Base-by-base conservation (phyloP, 75 land plant species). In the Cunninghamia lanceolata region DNA sequence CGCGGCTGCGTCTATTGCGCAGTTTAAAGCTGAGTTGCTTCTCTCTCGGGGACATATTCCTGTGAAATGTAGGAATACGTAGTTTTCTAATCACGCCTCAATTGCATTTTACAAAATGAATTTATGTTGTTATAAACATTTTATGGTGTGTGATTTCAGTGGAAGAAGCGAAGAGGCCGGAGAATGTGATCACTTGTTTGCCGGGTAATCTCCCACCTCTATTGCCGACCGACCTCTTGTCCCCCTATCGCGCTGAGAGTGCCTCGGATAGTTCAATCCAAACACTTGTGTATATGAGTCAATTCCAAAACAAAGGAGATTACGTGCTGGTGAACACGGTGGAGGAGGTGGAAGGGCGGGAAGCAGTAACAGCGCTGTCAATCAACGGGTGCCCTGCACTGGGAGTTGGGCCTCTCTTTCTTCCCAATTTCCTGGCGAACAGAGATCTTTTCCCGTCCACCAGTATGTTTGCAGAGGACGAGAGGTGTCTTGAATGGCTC, bases 311-410 rank as follows among this genome's bases (percentile, higher is more conserved):
- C 19, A 36, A 38, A 50, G n/a, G 53, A 7, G 79, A 83, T 35
- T 84, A 75, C 52, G 11, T 87, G 14, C 88, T 87, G 10, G 46
- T 84, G 45, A 87, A 87, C 56, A 84, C 88, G 8, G 70, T 50
- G 8, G 42, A 84, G 3, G 88, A 84, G 40, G 46, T 87, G 77
- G 88, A 87, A 85, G 85, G 76, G 0, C 3, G 3, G 9, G 78
- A 87, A 14, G 86, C 88, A 52, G 84, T 87, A 63, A 50, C 5
- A 3, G 52, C 45, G 3, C 25, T 66, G 75, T 21, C 50, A 25
- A 2, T 54, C 1, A 84, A 46, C 1, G 40, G 74, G 0, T 84
- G 84, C 43, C 28, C 56, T 19, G 78, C 84, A 0, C 14, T 84
- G 80, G 88, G 81, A 42, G 4, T 79, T 52, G 36, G 71, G 11